Conservation (phyloP, 768 basidiomycete species). For the Lactarius psammicola region DNA sequence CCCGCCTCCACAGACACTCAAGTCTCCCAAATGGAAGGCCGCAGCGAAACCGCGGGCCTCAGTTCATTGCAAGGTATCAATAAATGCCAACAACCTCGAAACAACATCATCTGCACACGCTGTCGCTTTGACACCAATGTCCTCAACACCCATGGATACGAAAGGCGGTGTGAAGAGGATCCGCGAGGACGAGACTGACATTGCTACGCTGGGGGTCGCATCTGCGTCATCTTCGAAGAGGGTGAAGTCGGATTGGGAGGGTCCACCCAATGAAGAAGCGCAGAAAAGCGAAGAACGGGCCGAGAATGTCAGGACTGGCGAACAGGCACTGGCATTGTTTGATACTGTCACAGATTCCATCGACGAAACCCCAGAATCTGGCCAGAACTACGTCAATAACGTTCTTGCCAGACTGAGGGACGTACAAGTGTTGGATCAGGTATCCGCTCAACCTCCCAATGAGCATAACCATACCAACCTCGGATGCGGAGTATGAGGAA, state of each 20-base stretch:
- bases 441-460: constrained; percentile 1
- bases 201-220: constrained; percentile 23
- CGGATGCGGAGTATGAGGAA: constrained; percentile 9
- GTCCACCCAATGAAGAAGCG: constrained; percentile 46
- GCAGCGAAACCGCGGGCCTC: constrained; percentile 45
- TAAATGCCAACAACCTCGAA: constrained; percentile 25
- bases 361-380: constrained; percentile 42
- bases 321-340: constrained; percentile 61
- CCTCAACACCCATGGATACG: constrained; percentile 26
- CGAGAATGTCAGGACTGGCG: constrained; percentile 54
- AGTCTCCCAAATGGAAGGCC: constrained; percentile 63
- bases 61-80: constrained; percentile 36
- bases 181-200: constrained; percentile 48
- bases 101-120: constrained; percentile 24
- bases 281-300: constrained; percentile 33
- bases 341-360: constrained; percentile 63
- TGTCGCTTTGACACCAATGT: constrained; percentile 9
- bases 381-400: too few species aligned
- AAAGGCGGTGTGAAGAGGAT: constrained; percentile 43
- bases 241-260: constrained; percentile 68
- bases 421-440: not conserved
- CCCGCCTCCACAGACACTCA: constrained; percentile 40
- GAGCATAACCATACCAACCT: constrained; percentile 14
- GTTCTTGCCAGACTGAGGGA: not conserved
- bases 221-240: constrained; percentile 72